phyloP scores from a whole-genome alignment of 495 filamentous ascomycete genomes.

The Penicillium desertorum region DNA sequence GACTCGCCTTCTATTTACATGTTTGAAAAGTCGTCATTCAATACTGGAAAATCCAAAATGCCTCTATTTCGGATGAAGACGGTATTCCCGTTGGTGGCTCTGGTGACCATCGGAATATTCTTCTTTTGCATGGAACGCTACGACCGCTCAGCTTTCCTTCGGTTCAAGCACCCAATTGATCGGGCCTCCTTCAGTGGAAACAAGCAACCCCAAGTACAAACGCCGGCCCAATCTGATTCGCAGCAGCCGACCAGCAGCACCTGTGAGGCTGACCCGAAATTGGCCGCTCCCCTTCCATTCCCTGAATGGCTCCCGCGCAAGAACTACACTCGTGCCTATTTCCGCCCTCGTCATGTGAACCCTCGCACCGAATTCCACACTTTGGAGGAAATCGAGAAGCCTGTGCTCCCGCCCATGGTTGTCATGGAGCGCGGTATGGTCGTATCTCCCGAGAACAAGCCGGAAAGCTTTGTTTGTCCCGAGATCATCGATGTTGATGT shows the following conservation, averaged over 20 bases:
- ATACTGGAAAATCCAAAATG: conserved; percentile 38
- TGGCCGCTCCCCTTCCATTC: conserved; percentile 42
- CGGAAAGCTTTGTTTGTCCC: conserved; percentile 44
- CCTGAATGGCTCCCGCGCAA: conserved; percentile 49
- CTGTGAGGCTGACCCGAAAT: conserved; percentile 41
- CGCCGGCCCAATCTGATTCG: conserved; percentile 20
- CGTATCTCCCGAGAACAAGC: conserved; percentile 40
- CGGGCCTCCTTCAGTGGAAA: conserved; percentile 20
- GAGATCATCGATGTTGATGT: conserved; percentile 48
- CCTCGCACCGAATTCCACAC: conserved; percentile 44
- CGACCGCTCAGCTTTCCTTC: conserved; percentile 43
- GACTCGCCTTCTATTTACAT: conserved; percentile 27
- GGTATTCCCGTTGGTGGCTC: conserved; percentile 44
- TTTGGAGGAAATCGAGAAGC: conserved; percentile 41
- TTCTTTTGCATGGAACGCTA: conserved; percentile 49
- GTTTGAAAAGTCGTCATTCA: conserved; percentile 37
- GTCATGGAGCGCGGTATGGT: conserved; percentile 49
- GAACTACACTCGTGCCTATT: conserved; percentile 51
- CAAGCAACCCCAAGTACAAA: conserved; percentile 21
- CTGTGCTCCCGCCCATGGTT: conserved; percentile 47
- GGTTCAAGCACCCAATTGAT: conserved; percentile 43
- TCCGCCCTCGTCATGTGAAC: conserved; percentile 43
- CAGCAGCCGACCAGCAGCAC: conserved; percentile 19
- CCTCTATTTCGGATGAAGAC: conserved; percentile 48
- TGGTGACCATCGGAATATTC: conserved; percentile 47